Conservation (phyloP, 108 stramenopile genomes). For the Cyclostephanos invisitatus region DNA sequence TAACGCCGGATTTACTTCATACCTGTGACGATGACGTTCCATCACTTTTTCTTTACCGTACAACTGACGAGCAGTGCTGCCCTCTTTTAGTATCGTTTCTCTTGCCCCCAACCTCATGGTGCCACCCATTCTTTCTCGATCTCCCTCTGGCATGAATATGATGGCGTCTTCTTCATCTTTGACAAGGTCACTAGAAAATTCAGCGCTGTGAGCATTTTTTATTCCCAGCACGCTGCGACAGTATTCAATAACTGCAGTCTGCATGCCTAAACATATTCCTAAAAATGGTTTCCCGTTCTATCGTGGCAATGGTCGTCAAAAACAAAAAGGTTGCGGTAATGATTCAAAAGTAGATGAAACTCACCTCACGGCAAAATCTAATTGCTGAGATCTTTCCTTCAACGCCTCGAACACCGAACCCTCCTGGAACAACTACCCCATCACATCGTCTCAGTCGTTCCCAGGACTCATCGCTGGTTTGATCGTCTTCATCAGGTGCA, state of each 20-base stretch:
- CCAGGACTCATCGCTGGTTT: conserved; percentile 68
- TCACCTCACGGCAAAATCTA: conserved; percentile 44
- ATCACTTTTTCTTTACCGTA: conserved; percentile 53
- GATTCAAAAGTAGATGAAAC: too few relatives aligned
- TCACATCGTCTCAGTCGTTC: conserved; percentile 68
- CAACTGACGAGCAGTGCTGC: conserved; percentile 37
- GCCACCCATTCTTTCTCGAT: conserved; percentile 50
- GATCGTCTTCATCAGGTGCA: conserved; percentile 44
- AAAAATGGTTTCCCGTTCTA: conserved; percentile 61
- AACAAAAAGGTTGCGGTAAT: too few relatives aligned
- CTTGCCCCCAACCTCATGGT: conserved; percentile 53
- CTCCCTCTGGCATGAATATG: conserved; percentile 85
- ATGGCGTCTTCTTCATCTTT: conserved; percentile 65
- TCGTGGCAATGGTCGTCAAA: conserved; percentile 5
- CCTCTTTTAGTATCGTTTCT: conserved; percentile 48
- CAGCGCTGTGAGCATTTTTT: conserved; percentile 69
- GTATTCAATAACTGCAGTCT: conserved; percentile 80
- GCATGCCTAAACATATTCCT: conserved; percentile 86
- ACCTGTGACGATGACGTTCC: conserved; percentile 53
- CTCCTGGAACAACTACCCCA: conserved; percentile 95
- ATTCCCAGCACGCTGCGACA: conserved; percentile 72
- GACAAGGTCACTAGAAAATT: conserved; percentile 55
- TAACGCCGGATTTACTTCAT: conserved; percentile 51
- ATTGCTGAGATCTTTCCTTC: conserved; percentile 80
- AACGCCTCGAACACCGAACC: conserved; percentile 84